These are phyloP conservation scores for Telopea speciosissima DNA, from an alignment of 177 flowering plant genomes.

Conservation along the genomic window DNA sequence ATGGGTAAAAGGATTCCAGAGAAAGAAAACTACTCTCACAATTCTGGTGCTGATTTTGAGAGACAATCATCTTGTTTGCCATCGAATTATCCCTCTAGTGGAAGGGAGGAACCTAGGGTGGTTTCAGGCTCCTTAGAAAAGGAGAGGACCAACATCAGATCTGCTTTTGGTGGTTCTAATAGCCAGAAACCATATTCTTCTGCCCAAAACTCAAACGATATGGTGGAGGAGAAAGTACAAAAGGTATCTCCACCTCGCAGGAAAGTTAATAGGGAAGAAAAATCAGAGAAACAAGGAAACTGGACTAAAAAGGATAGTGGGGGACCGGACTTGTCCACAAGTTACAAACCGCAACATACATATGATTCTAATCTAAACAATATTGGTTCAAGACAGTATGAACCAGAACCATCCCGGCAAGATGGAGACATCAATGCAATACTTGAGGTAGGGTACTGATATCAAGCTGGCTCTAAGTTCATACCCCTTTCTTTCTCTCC, in stretches of 20 bases:
- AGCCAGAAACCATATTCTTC: slow-evolving; percentile 30
- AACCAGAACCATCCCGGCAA: slow-evolving; percentile 37
- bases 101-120: slow-evolving; percentile 40
- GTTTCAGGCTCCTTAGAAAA: slow-evolving; percentile 41
- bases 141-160: slow-evolving; percentile 44
- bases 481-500: not conserved
- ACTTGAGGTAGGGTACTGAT: slow-evolving; percentile 58
- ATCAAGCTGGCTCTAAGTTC: not conserved
- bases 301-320: slow-evolving; percentile 45
- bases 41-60: slow-evolving; percentile 37
- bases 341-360: slow-evolving; percentile 40
- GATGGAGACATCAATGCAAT: slow-evolving; percentile 74
- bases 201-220: slow-evolving; percentile 38
- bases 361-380: slow-evolving; percentile 29
- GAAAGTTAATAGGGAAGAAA: slow-evolving; percentile 63
- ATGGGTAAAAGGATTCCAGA: slow-evolving; percentile 39
- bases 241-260: slow-evolving; percentile 89
- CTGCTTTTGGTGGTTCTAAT: slow-evolving; percentile 33
- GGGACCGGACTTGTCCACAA: slow-evolving; percentile 37
- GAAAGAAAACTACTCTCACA: slow-evolving; percentile 39
- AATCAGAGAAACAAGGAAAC: slow-evolving; percentile 50
- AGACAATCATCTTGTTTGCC: slow-evolving; percentile 34
- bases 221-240: slow-evolving; percentile 47
- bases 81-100: slow-evolving; percentile 31
- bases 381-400: slow-evolving; percentile 37